phyloP scores from a whole-genome alignment of 1,139 yeast species.

The Suzukiozyma palmioleophila region DNA sequence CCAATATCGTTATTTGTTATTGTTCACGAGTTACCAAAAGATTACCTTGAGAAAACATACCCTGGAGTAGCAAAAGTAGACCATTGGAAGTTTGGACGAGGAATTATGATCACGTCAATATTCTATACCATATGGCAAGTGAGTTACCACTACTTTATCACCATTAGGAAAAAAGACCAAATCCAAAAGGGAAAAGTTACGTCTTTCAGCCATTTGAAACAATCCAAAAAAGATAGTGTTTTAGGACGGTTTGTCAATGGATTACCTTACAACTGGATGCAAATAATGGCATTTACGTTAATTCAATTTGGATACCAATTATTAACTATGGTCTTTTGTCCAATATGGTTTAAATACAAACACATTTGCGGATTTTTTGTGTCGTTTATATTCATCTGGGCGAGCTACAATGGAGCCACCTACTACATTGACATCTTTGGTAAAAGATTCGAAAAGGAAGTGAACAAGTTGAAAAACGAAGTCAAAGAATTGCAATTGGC shows the following conservation, averaged over 20 bases:
- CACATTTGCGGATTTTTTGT: conserved; percentile 67
- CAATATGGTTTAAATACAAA: conserved; percentile 75
- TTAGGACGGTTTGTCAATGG: conserved; percentile 79
- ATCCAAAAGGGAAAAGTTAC: conserved; percentile 85
- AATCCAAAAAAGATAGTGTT: conserved; percentile 57
- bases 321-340: conserved; percentile 85
- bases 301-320: conserved; percentile 87
- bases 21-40: conserved; percentile 69
- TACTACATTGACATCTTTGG: conserved; percentile 91
- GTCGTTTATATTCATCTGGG: conserved; percentile 65
- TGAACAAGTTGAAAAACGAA: conserved; percentile 63
- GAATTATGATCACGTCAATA: conserved; percentile 75
- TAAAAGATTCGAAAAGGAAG: conserved; percentile 80
- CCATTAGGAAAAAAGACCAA: conserved; percentile 71
- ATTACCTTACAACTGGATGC: conserved; percentile 77
- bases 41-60: conserved; percentile 53
- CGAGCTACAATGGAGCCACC: conserved; percentile 91
- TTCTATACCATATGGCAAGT: conserved; percentile 92
- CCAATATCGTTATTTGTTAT: conserved; percentile 85
- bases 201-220: conserved; percentile 79
- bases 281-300: conserved; percentile 77
- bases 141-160: conserved; percentile 85
- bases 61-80: conserved; percentile 73
- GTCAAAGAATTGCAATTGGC: conserved; percentile 51
- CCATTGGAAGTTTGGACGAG: conserved; percentile 68